These are phyloP conservation scores for Arabis alpina DNA, from an alignment of 345 rosid genomes.

Conservation along the genomic window DNA sequence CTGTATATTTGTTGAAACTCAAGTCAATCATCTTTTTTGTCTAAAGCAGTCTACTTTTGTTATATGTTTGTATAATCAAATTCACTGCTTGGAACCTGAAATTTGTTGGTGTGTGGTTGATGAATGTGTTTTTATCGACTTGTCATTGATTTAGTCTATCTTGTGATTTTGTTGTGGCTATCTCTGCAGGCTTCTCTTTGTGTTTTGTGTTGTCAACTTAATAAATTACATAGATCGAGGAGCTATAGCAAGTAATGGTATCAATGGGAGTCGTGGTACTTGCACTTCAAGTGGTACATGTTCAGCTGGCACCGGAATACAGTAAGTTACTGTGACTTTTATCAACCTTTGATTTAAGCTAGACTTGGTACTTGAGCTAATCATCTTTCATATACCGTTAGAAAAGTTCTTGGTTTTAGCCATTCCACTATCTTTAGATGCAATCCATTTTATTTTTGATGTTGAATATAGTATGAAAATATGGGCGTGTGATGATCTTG, in stretches of 20 bases:
- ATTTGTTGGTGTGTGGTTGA: constrained; percentile 4
- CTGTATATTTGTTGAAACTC: not conserved
- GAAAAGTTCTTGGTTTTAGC: not conserved
- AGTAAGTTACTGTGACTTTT: constrained; percentile 61
- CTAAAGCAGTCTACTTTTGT: constrained; percentile 19
- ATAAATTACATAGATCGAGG: constrained; percentile 91
- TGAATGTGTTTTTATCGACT: not conserved
- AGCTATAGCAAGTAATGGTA: constrained; percentile 95
- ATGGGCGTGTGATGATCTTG: not conserved
- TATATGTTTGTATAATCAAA: constrained; percentile 6
- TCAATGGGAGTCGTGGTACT: constrained; percentile 71
- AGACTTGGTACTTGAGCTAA: not conserved
- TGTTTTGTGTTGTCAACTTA: constrained; percentile 85
- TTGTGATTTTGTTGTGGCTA: constrained; percentile 8
- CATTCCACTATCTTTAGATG: not conserved
- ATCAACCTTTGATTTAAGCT: not conserved
- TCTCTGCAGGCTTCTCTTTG: constrained; percentile 71
- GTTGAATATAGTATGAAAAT: constrained; percentile 2
- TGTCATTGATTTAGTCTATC: not conserved
- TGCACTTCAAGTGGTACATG: constrained; percentile 77
- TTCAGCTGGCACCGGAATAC: constrained; percentile 82
- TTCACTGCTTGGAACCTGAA: not conserved
- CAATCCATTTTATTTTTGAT: not conserved
- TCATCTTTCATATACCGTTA: not conserved
- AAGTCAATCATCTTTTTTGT: constrained; percentile 9